Base-by-base conservation (phyloP, 768 basidiomycete species). In the Tylopilus sp. region DNA sequence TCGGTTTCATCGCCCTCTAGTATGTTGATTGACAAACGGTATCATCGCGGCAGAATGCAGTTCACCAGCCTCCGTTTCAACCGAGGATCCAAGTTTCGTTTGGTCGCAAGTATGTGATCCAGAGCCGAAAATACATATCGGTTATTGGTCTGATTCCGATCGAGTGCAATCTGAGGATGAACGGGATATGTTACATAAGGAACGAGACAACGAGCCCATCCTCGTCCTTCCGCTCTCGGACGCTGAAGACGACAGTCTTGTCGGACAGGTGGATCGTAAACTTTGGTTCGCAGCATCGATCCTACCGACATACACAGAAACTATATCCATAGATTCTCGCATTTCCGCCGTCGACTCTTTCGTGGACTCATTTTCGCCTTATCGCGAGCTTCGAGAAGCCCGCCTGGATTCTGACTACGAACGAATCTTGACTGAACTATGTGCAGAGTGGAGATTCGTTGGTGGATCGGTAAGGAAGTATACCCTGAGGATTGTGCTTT, bases 361-460 rank as follows among this genome's bases (percentile, higher is more conserved):
- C 3, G 61, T 86, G 0, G 73, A 79, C 18, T 63, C 69, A 1
- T 79, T 86, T 46, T 80, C 85, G 0, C 71, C 78, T 47, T 87
- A 86, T 53, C 65, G 69, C 3, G 81, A 83, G 50, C 67, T 88
- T 31, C 72, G 74, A 36, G 69, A 72, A 20, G 63, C 63, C 2
- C 51, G 11, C 5, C 40, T 66, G 1, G 63, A 81, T 46, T 75
- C 75, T 1, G 73, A 82, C 9, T 84, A 73, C 47, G 81, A 85
- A 40, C 65, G 65, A 12, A 61, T 85, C 3, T 72, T 81, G 42
- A 53, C 51, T 3, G 66, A 79, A 36, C 57, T 87, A 21, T 71
- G 79, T 53, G 69, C 70, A 23, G 86, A 88, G 57, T 88, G 86
- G 86, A 78, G 77, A 6, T 82, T 78, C 40, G 71, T 80, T 15